Conservation (phyloP, 805 yeast genomes). For the Suhomyces canberraensis region DNA sequence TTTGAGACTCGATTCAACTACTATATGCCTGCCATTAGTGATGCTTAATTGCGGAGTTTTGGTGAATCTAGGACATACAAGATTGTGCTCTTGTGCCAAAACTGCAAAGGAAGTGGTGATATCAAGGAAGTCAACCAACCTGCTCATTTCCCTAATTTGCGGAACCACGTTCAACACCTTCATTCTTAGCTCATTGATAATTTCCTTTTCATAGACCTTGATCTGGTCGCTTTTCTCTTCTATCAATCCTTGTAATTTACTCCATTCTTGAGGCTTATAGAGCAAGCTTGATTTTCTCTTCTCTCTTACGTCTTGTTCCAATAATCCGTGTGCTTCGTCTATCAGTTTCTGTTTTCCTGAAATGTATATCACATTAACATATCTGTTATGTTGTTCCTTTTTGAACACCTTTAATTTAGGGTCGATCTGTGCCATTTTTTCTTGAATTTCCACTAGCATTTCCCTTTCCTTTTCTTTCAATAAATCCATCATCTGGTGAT, state of each 20-base stretch:
- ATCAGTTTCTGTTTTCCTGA: conserved; percentile 36
- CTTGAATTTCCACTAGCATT: conserved; percentile 18
- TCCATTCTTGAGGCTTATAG: conserved; percentile 45
- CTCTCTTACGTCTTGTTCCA: conserved; percentile 23
- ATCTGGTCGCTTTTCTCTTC: conserved; percentile 48
- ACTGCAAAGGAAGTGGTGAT: conserved; percentile 68
- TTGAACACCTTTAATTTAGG: conserved; percentile 25
- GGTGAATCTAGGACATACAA: conserved; percentile 64
- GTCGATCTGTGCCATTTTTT: conserved; percentile 22
- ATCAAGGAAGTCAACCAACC: conserved; percentile 64
- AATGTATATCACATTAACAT: conserved; percentile 46
- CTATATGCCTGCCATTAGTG: conserved; percentile 72
- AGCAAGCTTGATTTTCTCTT: conserved; percentile 43
- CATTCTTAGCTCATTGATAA: conserved; percentile 48
- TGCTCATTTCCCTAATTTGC: conserved; percentile 49
- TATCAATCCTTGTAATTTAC: conserved; percentile 53
- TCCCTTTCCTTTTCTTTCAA: conserved; percentile 24
- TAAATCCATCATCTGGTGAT: conserved; percentile 32
- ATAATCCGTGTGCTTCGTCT: conserved; percentile 16
- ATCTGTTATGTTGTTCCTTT: conserved; percentile 28
- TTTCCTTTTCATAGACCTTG: conserved; percentile 48
- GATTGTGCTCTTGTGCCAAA: conserved; percentile 63
- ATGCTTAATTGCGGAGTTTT: conserved; percentile 48
- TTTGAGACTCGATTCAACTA: conserved; percentile 74
- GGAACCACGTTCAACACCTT: conserved; percentile 44